Evolutionary conservation across 2,329 filamentous ascomycete species (phyloP), one percentile per base, ranked within the genome.

Genomic region (Tolypocladium sp.): DNA sequence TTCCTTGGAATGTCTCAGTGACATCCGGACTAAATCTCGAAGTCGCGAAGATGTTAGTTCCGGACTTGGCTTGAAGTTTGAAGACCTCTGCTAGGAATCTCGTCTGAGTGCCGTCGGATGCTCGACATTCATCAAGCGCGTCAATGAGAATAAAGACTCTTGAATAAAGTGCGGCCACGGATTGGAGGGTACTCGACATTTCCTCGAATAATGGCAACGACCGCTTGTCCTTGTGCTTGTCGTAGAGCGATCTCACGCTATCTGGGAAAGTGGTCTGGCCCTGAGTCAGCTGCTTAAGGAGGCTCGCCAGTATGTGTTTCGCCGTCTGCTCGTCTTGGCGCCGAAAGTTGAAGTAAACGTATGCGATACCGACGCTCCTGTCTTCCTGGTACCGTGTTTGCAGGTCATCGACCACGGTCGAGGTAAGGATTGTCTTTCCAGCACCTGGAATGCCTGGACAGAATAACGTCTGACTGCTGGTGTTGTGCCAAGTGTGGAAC

Each of bases 391-490:
- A 71, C 2, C 35, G 44, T 1, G 27, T 58, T 4, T 27, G 20
- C 1, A 82, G 66, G 22, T 79, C 9, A 2, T 81, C 69, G 0
- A 82, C 62, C 0, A 77, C 71, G 12, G 74, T 71, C 0, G 77
- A 72, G 0, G 75, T 66, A 0, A 78, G 57, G 3, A 79, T 77
- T 0, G 78, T 81, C 64, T 82, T 82, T 1, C 79, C 78, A 0
- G 77, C 74, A 2, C 79, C 78, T 0, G 77, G 77, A 20, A 78
- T 76, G 0, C 79, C 77, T 2, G 71, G 72, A 61, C 77, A 82
- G 61, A 78, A 80, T 0, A 82, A 61, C 0, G 68, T 76, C 30
- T 70, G 60, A 0, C 63, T 63, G 0, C 61, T 40, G 0, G 51
- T 53, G 0, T 57, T 13, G 0, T 72, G 6, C 76, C 75, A 79